Conservation (phyloP, 164 flowering plant species). For the Sedum album region DNA sequence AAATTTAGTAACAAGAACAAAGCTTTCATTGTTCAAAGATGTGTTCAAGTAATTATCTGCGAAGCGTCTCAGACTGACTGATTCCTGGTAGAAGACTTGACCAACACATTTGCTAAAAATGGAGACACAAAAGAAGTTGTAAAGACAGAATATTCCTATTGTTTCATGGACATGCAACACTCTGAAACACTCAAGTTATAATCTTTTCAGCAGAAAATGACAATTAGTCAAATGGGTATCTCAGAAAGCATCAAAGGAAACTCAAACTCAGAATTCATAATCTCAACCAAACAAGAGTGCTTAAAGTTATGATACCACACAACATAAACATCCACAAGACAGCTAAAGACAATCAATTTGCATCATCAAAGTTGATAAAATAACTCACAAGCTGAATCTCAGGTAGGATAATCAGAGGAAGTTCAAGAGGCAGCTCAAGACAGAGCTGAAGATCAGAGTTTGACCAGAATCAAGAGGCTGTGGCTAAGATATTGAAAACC, state of each 20-base stretch:
- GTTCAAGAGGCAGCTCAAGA: too few species aligned
- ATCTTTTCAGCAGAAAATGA: not conserved
- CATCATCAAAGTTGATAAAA: not conserved
- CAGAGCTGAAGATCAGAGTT: not conserved
- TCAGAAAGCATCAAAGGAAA: not conserved
- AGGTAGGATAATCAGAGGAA: not conserved
- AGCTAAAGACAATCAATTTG: too few species aligned
- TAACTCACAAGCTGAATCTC: not conserved
- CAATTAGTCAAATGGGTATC: not conserved
- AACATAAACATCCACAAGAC: not conserved
- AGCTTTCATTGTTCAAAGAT: not conserved
- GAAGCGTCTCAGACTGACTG: too few species aligned
- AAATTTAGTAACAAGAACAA: not conserved
- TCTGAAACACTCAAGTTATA: not conserved
- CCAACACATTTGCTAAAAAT: not conserved
- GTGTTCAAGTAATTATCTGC: not conserved
- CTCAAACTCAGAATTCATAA: not conserved
- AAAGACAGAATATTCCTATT: conserved; percentile 1
- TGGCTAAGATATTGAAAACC: not conserved
- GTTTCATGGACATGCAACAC: not conserved
- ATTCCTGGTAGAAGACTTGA: too few species aligned
- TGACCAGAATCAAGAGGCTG: not conserved
- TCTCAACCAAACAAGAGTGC: not conserved
- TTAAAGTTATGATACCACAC: not conserved
- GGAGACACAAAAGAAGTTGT: not conserved